A percentile compares a stretch with the other conserved stretches of the same genome.
phyloP scores from a whole-genome alignment of 1,284 basidiomycete genomes.

The Cryptococcus floricola region DNA sequence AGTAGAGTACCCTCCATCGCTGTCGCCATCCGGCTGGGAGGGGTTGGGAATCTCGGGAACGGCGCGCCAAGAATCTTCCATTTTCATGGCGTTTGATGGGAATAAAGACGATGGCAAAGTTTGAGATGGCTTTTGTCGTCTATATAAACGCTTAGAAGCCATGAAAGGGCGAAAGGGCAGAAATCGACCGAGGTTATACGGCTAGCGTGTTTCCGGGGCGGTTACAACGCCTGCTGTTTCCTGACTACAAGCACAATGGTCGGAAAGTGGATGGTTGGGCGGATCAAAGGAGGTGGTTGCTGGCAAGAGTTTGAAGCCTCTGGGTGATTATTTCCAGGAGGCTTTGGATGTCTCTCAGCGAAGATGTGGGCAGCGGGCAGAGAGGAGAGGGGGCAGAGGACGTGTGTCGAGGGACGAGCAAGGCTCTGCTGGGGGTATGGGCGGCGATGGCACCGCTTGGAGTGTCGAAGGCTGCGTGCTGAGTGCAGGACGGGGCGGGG shows the following conservation, averaged over 20 bases:
- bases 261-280: not conserved
- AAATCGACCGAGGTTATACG: not conserved
- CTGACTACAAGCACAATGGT: not conserved
- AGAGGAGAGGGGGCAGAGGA: too few relatives aligned
- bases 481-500: too few relatives aligned
- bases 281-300: not conserved
- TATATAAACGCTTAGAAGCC: not conserved
- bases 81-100: conserved; percentile 14
- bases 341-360: too few relatives aligned
- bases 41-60: conserved; percentile 4
- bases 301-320: too few relatives aligned
- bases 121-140: not conserved
- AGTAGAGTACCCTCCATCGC: conserved; percentile 30
- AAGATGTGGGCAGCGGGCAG: too few relatives aligned
- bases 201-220: not conserved
- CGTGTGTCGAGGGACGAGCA: too few relatives aligned
- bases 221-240: not conserved
- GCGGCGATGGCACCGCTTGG: too few relatives aligned
- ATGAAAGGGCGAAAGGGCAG: not conserved
- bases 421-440: too few relatives aligned
- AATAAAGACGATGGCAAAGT: conserved; percentile 36
- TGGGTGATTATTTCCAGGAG: too few relatives aligned
- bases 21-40: conserved; percentile 2
- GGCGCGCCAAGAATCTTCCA: conserved; percentile 4
- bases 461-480: too few relatives aligned